These are phyloP conservation scores for Tetrapyrgos nigripes DNA, from an alignment of 1,284 basidiomycete genomes.

Conservation along the genomic window DNA sequence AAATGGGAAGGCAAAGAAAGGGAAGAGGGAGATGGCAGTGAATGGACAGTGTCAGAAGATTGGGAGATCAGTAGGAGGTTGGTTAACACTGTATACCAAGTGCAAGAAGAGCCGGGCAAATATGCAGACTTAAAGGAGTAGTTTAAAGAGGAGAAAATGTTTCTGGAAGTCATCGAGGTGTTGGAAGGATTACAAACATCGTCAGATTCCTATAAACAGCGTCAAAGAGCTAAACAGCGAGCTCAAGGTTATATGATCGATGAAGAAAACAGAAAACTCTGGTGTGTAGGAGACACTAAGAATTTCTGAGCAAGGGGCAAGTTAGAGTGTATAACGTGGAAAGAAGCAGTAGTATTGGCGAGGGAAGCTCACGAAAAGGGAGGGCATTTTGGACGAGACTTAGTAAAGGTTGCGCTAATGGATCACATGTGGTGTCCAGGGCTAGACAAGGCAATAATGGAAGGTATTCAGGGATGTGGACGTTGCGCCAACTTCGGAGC, in stretches of 20 bases:
- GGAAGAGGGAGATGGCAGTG: constrained; percentile 33
- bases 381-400: constrained; percentile 38
- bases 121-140: constrained; percentile 20
- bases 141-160: constrained; percentile 33
- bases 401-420: constrained; percentile 30
- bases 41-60: constrained; percentile 31
- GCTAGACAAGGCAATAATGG: constrained; percentile 35
- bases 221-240: constrained; percentile 30
- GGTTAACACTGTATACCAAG: constrained; percentile 32
- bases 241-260: constrained; percentile 37
- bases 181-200: too few species aligned
- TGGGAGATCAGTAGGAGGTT: constrained; percentile 25
- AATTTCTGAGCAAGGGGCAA: constrained; percentile 19
- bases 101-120: neutral
- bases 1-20: constrained; percentile 3
- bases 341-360: too few species aligned
- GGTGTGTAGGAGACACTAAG: constrained; percentile 14
- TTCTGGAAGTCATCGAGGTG: too few species aligned
- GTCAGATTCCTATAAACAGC: constrained; percentile 12
- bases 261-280: constrained; percentile 31
- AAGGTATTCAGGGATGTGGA: constrained; percentile 34
- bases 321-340: constrained; percentile 28
- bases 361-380: constrained; percentile 21
- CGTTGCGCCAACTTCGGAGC: constrained; percentile 33
- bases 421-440: constrained; percentile 33